These are phyloP conservation scores for Coemansia sp. DNA, from an alignment of 192 early-diverging fungal genomes.

Conservation along the genomic window DNA sequence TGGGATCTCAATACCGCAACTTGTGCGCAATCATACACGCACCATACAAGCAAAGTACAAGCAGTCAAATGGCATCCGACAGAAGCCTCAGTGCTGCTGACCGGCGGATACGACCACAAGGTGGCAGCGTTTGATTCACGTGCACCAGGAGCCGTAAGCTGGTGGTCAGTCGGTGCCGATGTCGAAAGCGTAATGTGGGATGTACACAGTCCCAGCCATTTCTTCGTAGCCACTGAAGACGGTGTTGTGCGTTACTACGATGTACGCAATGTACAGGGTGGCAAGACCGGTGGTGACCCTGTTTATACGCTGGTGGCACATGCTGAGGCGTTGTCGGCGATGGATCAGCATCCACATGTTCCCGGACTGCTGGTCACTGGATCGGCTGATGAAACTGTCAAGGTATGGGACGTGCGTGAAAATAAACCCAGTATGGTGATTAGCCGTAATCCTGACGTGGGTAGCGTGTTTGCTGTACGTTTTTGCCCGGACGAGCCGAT, in stretches of 20 bases:
- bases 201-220: constrained; percentile 74
- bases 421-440: constrained; percentile 78
- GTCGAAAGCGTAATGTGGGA: constrained; percentile 94
- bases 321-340: constrained; percentile 80
- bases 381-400: constrained; percentile 84
- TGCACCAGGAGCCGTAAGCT: constrained; percentile 67
- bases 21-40: constrained; percentile 75
- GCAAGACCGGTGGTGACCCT: constrained; percentile 42
- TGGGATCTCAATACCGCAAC: constrained; percentile 85
- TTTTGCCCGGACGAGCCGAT: constrained; percentile 95
- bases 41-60: constrained; percentile 91
- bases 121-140: constrained; percentile 90
- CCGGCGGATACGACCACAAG: constrained; percentile 90
- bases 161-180: constrained; percentile 77
- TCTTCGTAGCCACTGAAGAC: constrained; percentile 85
- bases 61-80: constrained; percentile 88
- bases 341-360: constrained; percentile 81
- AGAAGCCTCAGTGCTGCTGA: constrained; percentile 82
- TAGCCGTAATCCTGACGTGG: constrained; percentile 81
- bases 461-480: constrained; percentile 77
- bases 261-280: constrained; percentile 56
- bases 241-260: constrained; percentile 92
- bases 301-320: constrained; percentile 93
- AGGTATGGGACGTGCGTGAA: constrained; percentile 86
- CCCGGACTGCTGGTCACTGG: constrained; percentile 91